Evolutionary conservation across 2,329 filamentous ascomycete species (phyloP), one percentile per base, ranked within the genome.

Genomic region (Orbilia brochopaga): DNA sequence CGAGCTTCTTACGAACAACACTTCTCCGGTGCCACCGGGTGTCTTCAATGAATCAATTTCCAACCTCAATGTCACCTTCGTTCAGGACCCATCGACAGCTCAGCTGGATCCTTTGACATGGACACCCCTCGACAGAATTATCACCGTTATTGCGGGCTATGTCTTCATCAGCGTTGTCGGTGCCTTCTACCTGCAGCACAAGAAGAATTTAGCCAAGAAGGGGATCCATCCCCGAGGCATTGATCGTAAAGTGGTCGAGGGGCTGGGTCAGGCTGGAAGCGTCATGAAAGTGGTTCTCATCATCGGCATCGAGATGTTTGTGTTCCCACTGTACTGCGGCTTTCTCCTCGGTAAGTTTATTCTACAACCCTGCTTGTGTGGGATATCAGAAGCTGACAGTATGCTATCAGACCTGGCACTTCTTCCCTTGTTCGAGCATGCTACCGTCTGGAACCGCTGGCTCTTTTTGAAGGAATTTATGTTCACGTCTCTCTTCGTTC

Each of bases 251-350:
- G 80, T 97, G 46, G 88, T 93, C 23, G 93, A 97, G 74, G 84
- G 88, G 1, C 83, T 99, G 21, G 88, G 92, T 74, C 95, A 99
- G 83, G 94, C 94, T 53, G 95, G 94, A 46, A 94, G 95, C 13
- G 93, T 99, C 8, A 87, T 97, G 83, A 99, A 99, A 79, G 94
- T 99, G 21, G 96, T 99, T 56, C 82, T 97, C 72, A 97, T 99
- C 77, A 99, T 99, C 75, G 94, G 92, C 74, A 99, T 99, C 76
- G 94, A 99, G 81, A 99, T 99, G 94, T 87, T 99, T 37, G 87
- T 92, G 5, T 99, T 99, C 78, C 94, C 94, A 0, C 83, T 99
- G 1, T 99, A 99, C 79, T 99, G 94, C 77, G 94, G 94, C 3
- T 83, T 96, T 37, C 85, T 99, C 1, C 86, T 99, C 35, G 76